Evolutionary conservation across 2,329 filamentous ascomycete genomes (phyloP).

Genomic region (Lecanicillium sp.): DNA sequence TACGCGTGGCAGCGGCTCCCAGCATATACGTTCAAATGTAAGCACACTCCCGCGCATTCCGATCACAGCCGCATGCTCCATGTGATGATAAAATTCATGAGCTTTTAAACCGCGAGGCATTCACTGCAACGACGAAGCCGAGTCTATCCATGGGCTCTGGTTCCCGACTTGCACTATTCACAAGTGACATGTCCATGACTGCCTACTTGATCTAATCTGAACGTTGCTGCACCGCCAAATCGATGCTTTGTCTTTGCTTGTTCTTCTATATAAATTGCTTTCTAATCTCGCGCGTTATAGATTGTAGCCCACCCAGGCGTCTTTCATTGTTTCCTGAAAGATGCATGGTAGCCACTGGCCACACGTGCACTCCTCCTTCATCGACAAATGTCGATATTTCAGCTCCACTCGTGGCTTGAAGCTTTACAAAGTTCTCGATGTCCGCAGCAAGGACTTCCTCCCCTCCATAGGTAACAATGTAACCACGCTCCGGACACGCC

Average conservation of each 20-base stretch:
- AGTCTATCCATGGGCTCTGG: slow-evolving; percentile 32
- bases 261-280: slow-evolving; percentile 13
- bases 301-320: slow-evolving; percentile 43
- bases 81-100: slow-evolving; percentile 33
- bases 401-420: slow-evolving; percentile 44
- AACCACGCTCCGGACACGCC: slow-evolving; percentile 57
- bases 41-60: neutral
- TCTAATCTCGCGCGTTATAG: slow-evolving; percentile 30
- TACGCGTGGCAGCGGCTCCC: no score
- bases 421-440: slow-evolving; percentile 49
- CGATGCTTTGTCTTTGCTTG: slow-evolving; percentile 2
- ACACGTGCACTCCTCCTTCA: slow-evolving; percentile 65
- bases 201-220: slow-evolving; percentile 62
- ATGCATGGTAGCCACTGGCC: slow-evolving; percentile 66
- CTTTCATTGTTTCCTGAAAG: slow-evolving; percentile 38
- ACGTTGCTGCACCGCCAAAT: slow-evolving; percentile 10
- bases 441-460: slow-evolving; percentile 73
- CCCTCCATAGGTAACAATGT: slow-evolving; percentile 62
- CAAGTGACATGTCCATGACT: slow-evolving; percentile 22
- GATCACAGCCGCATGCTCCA: slow-evolving; percentile 2
- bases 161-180: slow-evolving; percentile 24
- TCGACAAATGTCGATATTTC: slow-evolving; percentile 52
- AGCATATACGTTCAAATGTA: no score
- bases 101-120: slow-evolving; percentile 25
- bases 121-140: slow-evolving; percentile 39